These are phyloP conservation scores for Neurospora sp. DNA, from an alignment of 495 filamentous ascomycete species.

Conservation along the genomic window DNA sequence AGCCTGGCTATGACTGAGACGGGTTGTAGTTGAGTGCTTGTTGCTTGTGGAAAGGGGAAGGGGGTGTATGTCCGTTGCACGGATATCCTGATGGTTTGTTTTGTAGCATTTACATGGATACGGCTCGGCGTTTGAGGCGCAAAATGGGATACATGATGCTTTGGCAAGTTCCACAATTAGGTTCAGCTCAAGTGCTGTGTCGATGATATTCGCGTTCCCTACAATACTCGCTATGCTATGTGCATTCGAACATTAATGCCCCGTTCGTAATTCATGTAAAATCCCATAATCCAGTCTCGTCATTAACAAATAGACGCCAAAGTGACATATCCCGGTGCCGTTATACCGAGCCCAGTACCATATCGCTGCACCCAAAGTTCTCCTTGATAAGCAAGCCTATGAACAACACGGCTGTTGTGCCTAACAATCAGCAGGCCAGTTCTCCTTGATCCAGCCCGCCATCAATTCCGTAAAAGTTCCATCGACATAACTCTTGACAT, in stretches of 20 bases:
- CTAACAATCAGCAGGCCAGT: conserved; percentile 56
- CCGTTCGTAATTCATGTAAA: not conserved
- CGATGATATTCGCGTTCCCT: not conserved
- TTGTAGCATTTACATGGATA: conserved; percentile 17
- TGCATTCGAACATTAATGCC: not conserved
- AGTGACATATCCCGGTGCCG: not conserved
- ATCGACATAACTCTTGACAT: conserved; percentile 57
- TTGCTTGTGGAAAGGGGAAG: not conserved
- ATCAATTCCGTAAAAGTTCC: conserved; percentile 67
- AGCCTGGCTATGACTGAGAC: not conserved
- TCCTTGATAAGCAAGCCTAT: not conserved
- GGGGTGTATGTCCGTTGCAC: not conserved
- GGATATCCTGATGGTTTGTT: not conserved
- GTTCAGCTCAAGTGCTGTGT: not conserved
- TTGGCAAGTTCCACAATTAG: not conserved
- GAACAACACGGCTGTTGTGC: not conserved
- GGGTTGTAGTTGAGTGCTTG: not conserved
- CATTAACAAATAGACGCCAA: not conserved
- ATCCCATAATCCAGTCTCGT: not conserved
- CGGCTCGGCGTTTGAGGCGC: conserved; percentile 10
- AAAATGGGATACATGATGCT: not conserved
- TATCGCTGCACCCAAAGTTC: no score
- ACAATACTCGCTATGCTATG: not conserved
- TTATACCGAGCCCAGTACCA: not conserved
- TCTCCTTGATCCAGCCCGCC: conserved; percentile 62